Conservation (phyloP, 768 basidiomycete genomes). For the Podaxis mareebaensis region DNA sequence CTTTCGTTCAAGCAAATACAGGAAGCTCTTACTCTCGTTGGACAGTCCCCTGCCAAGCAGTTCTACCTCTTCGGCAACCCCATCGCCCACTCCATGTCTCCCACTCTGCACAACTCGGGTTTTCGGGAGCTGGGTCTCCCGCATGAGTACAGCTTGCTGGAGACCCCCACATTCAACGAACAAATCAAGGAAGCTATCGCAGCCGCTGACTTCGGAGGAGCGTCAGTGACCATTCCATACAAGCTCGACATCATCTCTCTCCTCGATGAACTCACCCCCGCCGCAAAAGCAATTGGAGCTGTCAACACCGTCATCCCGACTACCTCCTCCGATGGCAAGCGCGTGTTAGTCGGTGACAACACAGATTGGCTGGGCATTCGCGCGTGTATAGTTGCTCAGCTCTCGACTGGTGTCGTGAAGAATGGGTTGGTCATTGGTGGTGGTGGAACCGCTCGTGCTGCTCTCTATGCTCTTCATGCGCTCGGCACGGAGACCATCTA, state of each 20-base stretch:
- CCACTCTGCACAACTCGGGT: slow-evolving; percentile 89
- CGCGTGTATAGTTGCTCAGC: slow-evolving; percentile 46
- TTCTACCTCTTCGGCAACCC: slow-evolving; percentile 92
- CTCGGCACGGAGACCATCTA: slow-evolving; percentile 74
- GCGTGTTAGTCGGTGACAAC: slow-evolving; percentile 84
- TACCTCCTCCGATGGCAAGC: slow-evolving; percentile 13
- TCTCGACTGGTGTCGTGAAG: slow-evolving; percentile 37
- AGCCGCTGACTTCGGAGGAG: slow-evolving; percentile 84
- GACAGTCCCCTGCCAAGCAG: slow-evolving; percentile 67
- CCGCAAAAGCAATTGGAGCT: slow-evolving; percentile 87
- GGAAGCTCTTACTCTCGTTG: slow-evolving; percentile 75
- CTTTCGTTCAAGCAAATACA: slow-evolving; percentile 88
- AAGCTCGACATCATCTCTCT: slow-evolving; percentile 88
- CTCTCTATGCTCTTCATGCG: slow-evolving; percentile 82
- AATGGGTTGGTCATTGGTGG: slow-evolving; percentile 89
- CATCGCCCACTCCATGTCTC: slow-evolving; percentile 88
- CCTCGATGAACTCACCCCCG: slow-evolving; percentile 76
- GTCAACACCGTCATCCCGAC: slow-evolving; percentile 88
- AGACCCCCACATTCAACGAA: slow-evolving; percentile 67
- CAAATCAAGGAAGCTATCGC: slow-evolving; percentile 63
- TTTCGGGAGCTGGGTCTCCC: slow-evolving; percentile 83
- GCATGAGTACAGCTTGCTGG: slow-evolving; percentile 76
- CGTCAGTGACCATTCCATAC: slow-evolving; percentile 94
- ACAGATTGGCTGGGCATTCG: slow-evolving; percentile 94
- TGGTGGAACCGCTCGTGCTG: slow-evolving; percentile 93